Evolutionary conservation across 1,284 basidiomycete species (phyloP).

Genomic region (Sanguinoderma infundibulare): DNA sequence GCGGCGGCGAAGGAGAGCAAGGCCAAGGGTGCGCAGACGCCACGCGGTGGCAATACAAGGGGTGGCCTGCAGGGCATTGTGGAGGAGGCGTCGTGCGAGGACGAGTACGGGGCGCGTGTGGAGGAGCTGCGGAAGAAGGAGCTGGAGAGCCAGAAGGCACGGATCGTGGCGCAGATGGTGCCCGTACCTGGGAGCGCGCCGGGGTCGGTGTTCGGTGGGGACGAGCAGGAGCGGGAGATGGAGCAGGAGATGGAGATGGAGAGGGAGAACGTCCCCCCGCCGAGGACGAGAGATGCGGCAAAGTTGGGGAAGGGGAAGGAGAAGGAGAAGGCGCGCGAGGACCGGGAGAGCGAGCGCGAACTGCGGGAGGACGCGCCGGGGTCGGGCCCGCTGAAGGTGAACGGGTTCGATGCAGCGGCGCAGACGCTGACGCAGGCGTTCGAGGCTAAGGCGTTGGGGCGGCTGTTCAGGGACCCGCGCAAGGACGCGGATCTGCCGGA

Average conservation of each 20-base stretch:
- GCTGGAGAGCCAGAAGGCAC: constrained; percentile 84
- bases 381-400: constrained; percentile 40
- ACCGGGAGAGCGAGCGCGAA: constrained; percentile 26
- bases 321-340: constrained; percentile 30
- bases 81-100: constrained; percentile 51
- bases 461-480: constrained; percentile 67
- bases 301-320: constrained; percentile 18
- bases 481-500: constrained; percentile 56
- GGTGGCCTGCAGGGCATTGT: constrained; percentile 51
- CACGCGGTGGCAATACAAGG: constrained; percentile 4
- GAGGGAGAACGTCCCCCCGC: constrained; percentile 19
- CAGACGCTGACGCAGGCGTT: constrained; percentile 74
- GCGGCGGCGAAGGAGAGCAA: constrained; percentile 47
- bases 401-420: constrained; percentile 69
- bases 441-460: constrained; percentile 60
- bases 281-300: constrained; percentile 12
- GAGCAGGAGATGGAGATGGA: constrained; percentile 6
- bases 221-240: constrained; percentile 37
- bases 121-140: constrained; percentile 66
- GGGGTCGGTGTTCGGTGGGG: constrained; percentile 32
- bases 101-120: constrained; percentile 36
- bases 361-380: constrained; percentile 27
- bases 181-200: constrained; percentile 42
- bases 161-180: constrained; percentile 91
- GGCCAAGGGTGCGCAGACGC: constrained; percentile 37